Evolutionary conservation across 257 asterid species (phyloP), one percentile per base, ranked within the genome.

Genomic region (Eucommia ulmoides): DNA sequence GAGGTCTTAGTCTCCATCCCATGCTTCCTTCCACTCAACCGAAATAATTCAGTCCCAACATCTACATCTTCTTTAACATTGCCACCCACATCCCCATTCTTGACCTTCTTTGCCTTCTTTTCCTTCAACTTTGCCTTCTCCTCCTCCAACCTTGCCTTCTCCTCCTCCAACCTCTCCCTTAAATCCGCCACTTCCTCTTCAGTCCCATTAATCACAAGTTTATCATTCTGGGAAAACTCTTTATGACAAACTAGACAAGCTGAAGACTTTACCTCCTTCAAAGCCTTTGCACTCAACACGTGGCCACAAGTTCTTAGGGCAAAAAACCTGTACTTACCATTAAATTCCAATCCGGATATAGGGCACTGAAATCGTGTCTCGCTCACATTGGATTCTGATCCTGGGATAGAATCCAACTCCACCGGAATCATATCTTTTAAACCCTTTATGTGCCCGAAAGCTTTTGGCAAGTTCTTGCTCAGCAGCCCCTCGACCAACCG

Each of bases 341-440:
- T 91, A 53, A 81, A 91, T 62, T 91, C 94, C 9, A 71, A 45
- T 51, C 94, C 94, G 0, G 96, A 62, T 7, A 91, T 66, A 2
- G 95, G 94, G 54, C 99, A 91, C 71, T 81, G 92, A 65, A 83
- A 83, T 42, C 65, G 74, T 19, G 67, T 45, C 33, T 22, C 64
- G 17, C 45, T 54, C 17, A 53, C 12, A 29, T 29, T 74, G 9
- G 54, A 71, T 24, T 53, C 78, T 8, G 3, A 24, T 5, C 93
- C 77, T 0, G 82, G 82, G 51, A 72, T 74, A 72, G 62, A 63
- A 0, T 72, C 42, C 58, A 83, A 50, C 73, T 75, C 93, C 2
- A 86, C 86, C 7, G 68, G 3, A 19, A 83, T 78, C 95, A 91
- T 83, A 81, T 91, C 99, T 75, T 74, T 91, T 84, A 91, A 77